Evolutionary conservation across 179 eudicot species (phyloP).

Genomic region (Beta macrorhiza): DNA sequence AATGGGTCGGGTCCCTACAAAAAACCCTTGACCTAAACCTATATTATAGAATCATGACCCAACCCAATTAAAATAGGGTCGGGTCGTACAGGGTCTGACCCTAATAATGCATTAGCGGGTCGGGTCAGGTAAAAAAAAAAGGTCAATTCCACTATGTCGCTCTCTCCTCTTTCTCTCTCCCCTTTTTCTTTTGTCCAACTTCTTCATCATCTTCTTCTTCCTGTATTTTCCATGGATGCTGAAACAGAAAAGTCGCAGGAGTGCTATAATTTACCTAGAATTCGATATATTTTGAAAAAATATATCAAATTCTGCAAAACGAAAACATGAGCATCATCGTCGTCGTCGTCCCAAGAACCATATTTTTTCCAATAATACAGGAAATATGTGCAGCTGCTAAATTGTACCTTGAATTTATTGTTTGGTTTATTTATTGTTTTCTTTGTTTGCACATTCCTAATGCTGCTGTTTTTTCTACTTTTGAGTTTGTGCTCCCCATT

Average conservation of each 20-base stretch:
- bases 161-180: too few species aligned
- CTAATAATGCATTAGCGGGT: too few species aligned
- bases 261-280: conserved; percentile 8
- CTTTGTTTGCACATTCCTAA: conserved; percentile 70
- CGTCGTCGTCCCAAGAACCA: conserved; percentile 8
- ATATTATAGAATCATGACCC: too few species aligned
- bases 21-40: too few species aligned
- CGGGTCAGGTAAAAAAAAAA: too few species aligned
- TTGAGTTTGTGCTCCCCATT: conserved; percentile 68
- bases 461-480: conserved; percentile 62
- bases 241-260: conserved; percentile 5
- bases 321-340: neutral
- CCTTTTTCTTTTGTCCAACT: neutral
- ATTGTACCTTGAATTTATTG: conserved; percentile 71
- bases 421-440: conserved; percentile 62
- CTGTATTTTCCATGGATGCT: conserved; percentile 17
- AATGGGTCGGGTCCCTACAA: too few species aligned
- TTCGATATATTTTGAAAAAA: conserved; percentile 19
- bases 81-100: too few species aligned
- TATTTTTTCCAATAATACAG: conserved; percentile 17
- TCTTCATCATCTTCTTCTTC: neutral
- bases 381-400: conserved; percentile 87
- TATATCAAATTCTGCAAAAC: conserved; percentile 7
- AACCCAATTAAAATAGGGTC: too few species aligned
- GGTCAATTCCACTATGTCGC: too few species aligned